Evolutionary conservation across 2,329 filamentous ascomycete species (phyloP).

Genomic region (Harringtonia aguacate): DNA sequence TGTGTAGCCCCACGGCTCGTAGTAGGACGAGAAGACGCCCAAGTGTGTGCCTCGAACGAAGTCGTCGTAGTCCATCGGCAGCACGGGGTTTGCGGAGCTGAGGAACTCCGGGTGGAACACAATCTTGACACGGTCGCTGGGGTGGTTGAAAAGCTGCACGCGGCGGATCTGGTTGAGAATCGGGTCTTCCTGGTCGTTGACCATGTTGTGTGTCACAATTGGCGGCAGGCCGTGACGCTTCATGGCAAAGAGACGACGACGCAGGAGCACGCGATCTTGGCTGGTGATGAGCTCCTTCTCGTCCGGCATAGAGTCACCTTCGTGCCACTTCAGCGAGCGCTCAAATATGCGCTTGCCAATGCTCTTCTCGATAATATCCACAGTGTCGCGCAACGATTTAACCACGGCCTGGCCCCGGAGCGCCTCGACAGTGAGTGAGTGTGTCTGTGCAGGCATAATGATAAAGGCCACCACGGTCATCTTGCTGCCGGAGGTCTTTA

Average conservation of each 20-base stretch:
- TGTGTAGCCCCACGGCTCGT: constrained; percentile 98
- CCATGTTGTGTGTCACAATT: constrained; percentile 98
- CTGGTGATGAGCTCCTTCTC: constrained; percentile 92
- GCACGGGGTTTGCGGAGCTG: constrained; percentile 87
- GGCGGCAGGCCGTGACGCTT: constrained; percentile 84
- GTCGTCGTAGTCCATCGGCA: constrained; percentile 95
- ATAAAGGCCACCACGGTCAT: constrained; percentile 95
- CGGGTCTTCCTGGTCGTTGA: constrained; percentile 85
- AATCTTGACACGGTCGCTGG: constrained; percentile 89
- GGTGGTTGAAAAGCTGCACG: constrained; percentile 95
- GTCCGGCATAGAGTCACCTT: constrained; percentile 85
- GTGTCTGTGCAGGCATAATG: constrained; percentile 96
- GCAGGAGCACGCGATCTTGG: constrained; percentile 85
- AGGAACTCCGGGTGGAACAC: constrained; percentile 98
- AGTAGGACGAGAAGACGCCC: constrained; percentile 94
- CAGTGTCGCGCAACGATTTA: constrained; percentile 87
- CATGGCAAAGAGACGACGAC: constrained; percentile 90
- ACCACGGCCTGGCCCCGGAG: constrained; percentile 95
- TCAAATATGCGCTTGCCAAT: constrained; percentile 93
- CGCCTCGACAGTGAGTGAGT: constrained; percentile 88
- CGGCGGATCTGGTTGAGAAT: constrained; percentile 92
- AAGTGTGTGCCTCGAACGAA: constrained; percentile 96
- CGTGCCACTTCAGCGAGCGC: constrained; percentile 88
- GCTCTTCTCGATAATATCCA: constrained; percentile 83
- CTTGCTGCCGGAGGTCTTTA: constrained; percentile 78